phyloP scores from a whole-genome alignment of 306 rosid genomes.

The Quercus wislizeni region DNA sequence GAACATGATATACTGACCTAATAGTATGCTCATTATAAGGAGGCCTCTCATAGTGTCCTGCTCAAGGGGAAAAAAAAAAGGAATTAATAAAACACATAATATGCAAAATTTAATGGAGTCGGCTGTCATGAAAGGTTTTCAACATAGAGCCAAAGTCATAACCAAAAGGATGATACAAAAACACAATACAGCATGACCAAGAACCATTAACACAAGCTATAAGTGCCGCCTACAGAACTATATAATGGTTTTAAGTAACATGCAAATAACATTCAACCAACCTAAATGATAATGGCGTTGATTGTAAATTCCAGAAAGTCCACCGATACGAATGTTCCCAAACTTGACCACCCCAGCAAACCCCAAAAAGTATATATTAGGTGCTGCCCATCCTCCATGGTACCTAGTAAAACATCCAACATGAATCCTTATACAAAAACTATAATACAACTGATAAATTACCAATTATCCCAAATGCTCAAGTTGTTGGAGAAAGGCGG shows the following conservation, averaged over 20 bases:
- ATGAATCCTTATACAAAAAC: neutral
- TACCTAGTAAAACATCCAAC: slow-evolving; percentile 44
- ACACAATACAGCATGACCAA: neutral
- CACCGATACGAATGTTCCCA: slow-evolving; percentile 89
- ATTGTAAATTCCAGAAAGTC: slow-evolving; percentile 91
- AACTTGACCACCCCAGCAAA: slow-evolving; percentile 87
- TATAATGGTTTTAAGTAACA: neutral
- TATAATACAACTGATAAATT: no score
- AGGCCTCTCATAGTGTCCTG: slow-evolving; percentile 95
- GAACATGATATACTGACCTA: slow-evolving; percentile 87
- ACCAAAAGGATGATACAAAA: slow-evolving; percentile 6
- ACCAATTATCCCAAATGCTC: no score
- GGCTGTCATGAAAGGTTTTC: neutral
- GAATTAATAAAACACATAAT: neutral
- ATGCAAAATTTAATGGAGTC: neutral
- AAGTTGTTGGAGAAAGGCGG: no score
- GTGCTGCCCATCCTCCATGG: slow-evolving; percentile 98
- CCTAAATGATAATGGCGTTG: slow-evolving; percentile 63
- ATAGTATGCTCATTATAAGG: slow-evolving; percentile 67
- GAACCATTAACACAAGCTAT: neutral
- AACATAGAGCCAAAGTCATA: slow-evolving; percentile 6
- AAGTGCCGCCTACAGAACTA: neutral
- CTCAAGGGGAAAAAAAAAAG: slow-evolving; percentile 18
- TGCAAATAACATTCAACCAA: slow-evolving; percentile 22
- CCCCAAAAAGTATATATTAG: slow-evolving; percentile 88